A percentile compares a stretch with the other conserved stretches of the same genome.
phyloP scores from a whole-genome alignment of 108 stramenopile species.

The Discostella stelligeroides region DNA sequence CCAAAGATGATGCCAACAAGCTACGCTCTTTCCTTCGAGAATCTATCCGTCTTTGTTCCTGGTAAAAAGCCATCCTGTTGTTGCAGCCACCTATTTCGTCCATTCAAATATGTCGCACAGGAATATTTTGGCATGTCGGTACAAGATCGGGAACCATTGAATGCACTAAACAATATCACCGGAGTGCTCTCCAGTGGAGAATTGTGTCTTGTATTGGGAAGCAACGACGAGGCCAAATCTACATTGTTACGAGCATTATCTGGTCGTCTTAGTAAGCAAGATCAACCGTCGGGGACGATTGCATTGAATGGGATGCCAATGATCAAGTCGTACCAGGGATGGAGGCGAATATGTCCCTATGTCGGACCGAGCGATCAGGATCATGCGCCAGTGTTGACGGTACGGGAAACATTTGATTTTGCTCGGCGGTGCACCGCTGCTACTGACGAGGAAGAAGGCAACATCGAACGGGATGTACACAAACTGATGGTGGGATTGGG shows the following conservation, averaged over 20 bases:
- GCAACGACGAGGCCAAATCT: conserved; percentile 19
- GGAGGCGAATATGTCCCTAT: conserved; percentile 47
- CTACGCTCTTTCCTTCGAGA: conserved; percentile 34
- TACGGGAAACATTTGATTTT: conserved; percentile 50
- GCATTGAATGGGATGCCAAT: conserved; percentile 41
- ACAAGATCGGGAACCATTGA: conserved; percentile 27
- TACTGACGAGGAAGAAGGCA: conserved; percentile 1
- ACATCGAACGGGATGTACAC: conserved; percentile 23
- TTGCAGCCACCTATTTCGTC: background rate
- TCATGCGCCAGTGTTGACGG: conserved; percentile 51
- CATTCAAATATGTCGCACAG: conserved; percentile 22
- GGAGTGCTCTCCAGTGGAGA: conserved; percentile 37
- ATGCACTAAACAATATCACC: conserved; percentile 36
- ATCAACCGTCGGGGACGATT: conserved; percentile 31
- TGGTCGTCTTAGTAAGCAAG: conserved; percentile 28
- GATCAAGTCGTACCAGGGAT: conserved; percentile 29
- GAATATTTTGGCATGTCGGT: conserved; percentile 40
- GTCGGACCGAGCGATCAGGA: conserved; percentile 38
- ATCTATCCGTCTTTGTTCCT: conserved; percentile 44
- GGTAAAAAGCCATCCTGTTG: background rate
- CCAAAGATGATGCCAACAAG: too few species aligned
- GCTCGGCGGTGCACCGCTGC: conserved; percentile 40
- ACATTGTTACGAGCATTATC: conserved; percentile 33
- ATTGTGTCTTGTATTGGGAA: conserved; percentile 34
- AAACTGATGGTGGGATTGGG: conserved; percentile 48